Evolutionary conservation across 73 alveolate species (phyloP).

Genomic region (Paramecium sonneborni): DNA sequence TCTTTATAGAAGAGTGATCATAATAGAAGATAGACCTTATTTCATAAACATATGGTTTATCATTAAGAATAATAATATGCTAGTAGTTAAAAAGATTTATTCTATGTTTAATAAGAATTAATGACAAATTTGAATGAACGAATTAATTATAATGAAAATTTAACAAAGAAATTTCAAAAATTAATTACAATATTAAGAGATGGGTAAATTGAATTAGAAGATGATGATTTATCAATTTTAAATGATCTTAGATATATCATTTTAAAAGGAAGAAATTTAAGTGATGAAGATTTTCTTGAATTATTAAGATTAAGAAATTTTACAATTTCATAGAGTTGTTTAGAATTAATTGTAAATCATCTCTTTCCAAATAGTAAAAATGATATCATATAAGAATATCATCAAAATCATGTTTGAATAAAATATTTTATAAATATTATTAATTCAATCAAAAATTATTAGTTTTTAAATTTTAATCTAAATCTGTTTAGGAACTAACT

Average conservation of each 20-base stretch:
- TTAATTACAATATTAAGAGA: conserved; percentile 24
- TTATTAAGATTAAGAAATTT: conserved; percentile 19
- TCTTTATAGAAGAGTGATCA: conserved; percentile 47
- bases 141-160: conserved; percentile 32
- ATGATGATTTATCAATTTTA: conserved; percentile 7
- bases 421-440: not conserved
- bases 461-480: not conserved
- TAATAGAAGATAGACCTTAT: conserved; percentile 43
- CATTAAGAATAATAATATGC: conserved; percentile 2
- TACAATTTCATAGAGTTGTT: not conserved
- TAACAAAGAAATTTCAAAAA: conserved; percentile 10
- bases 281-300: conserved; percentile 40
- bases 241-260: conserved; percentile 27
- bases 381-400: not conserved
- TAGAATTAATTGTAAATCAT: not conserved
- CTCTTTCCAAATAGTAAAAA: conserved; percentile 23
- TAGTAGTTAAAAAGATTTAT: conserved; percentile 15
- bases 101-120: not conserved
- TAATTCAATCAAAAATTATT: not conserved
- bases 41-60: conserved; percentile 40
- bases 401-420: not conserved
- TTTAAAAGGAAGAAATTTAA: conserved; percentile 42
- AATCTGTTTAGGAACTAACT: not conserved
- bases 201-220: conserved; percentile 17
- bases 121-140: not conserved